Percentiles rank a stretch among this genome's conserved stretches.
Conservation (phyloP, 805 yeast species). For the Kazachstania kunashirensis region DNA sequence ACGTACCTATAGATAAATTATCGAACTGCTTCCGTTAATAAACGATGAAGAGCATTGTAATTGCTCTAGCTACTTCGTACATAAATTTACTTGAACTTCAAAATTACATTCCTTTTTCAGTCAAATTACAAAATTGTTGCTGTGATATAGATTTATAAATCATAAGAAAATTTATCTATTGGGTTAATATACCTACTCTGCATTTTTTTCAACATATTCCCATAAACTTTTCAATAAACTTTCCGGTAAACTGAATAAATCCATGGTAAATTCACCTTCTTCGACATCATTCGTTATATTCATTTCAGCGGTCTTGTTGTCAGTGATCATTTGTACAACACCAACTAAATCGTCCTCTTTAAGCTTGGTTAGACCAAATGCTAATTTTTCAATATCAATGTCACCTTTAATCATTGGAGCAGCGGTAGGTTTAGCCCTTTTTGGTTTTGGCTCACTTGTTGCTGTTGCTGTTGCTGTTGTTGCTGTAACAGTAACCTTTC, state of each 20-base stretch:
- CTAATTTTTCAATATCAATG: constrained; percentile 82
- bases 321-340: constrained; percentile 96
- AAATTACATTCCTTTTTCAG: too few relatives aligned
- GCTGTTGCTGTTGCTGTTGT: constrained; percentile 35
- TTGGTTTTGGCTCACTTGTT: constrained; percentile 34
- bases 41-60: too few relatives aligned
- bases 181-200: constrained; percentile 23
- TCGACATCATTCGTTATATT: constrained; percentile 91
- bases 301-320: constrained; percentile 90
- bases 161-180: too few relatives aligned
- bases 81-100: too few relatives aligned
- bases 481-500: constrained; percentile 18
- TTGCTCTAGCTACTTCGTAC: too few relatives aligned
- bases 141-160: too few relatives aligned
- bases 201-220: constrained; percentile 82
- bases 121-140: too few relatives aligned
- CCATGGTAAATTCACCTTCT: constrained; percentile 96
- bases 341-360: constrained; percentile 88
- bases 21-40: too few relatives aligned
- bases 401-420: constrained; percentile 51
- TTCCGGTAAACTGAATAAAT: constrained; percentile 87
- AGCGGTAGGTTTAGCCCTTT: constrained; percentile 40
- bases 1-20: too few relatives aligned
- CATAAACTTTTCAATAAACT: constrained; percentile 81
- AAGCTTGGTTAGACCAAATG: constrained; percentile 79